Conservation (phyloP, 208 protist species). For the Herpetomonas muscarum region DNA sequence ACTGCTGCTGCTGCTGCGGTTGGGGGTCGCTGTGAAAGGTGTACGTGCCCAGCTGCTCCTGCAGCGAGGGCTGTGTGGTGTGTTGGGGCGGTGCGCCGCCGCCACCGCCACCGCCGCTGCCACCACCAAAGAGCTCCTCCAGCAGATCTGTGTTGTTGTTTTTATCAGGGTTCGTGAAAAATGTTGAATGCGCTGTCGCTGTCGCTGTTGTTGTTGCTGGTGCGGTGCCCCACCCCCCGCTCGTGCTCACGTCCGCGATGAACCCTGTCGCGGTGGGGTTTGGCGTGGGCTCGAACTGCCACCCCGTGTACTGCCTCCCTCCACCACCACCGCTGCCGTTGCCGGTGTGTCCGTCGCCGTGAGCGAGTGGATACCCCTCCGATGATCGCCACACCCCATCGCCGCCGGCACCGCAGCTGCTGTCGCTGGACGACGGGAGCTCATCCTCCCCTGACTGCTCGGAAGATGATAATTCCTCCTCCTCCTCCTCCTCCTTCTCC, state of each 20-base stretch:
- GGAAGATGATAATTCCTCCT: neutral
- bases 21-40: neutral
- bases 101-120: neutral
- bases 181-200: neutral
- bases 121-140: neutral
- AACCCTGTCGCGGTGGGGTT: neutral
- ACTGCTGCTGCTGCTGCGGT: neutral
- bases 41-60: neutral
- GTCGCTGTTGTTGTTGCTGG: neutral
- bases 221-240: too few species aligned
- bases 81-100: too few species aligned
- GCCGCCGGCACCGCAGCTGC: slow-evolving; percentile 1
- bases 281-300: neutral
- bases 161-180: neutral
- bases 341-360: too few species aligned
- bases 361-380: neutral
- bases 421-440: neutral
- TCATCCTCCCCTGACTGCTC: neutral
- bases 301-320: neutral
- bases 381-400: slow-evolving; percentile 3
- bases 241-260: neutral
- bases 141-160: neutral
- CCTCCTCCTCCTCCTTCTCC: slow-evolving; percentile 1
- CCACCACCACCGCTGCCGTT: neutral
- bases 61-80: neutral